Conservation (phyloP, 768 basidiomycete genomes). For the Postia placenta region DNA sequence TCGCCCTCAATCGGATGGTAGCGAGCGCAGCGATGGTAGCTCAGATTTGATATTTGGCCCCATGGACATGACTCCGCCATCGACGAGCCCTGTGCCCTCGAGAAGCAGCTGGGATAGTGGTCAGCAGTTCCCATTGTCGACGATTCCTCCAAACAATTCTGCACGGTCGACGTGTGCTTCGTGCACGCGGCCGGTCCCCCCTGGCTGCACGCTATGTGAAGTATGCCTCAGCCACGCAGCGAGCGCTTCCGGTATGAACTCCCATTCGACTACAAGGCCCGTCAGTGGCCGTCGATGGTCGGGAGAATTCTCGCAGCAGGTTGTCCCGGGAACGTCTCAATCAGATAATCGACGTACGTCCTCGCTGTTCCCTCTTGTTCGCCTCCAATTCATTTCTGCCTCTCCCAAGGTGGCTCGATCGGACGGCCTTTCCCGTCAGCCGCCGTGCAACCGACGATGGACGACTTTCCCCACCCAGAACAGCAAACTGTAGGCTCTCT, state of each 20-base stretch:
- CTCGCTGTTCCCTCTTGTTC: background rate
- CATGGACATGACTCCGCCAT: background rate
- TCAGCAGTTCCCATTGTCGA: no score
- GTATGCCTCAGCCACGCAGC: no score
- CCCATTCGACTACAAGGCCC: no score
- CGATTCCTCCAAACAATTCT: no score
- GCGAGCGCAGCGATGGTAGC: no score
- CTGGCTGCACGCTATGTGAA: no score
- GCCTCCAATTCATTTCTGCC: background rate
- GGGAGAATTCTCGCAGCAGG: background rate
- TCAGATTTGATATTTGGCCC: constrained; percentile 1
- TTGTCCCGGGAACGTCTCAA: background rate
- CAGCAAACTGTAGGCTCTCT: background rate
- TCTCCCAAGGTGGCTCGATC: background rate
- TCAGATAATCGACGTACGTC: background rate
- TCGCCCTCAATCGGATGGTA: background rate
- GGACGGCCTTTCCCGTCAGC: background rate
- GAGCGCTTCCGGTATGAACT: no score
- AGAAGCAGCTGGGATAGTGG: no score
- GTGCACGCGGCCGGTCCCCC: no score
- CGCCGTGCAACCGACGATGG: background rate
- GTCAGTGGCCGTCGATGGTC: no score
- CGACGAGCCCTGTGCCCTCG: no score
- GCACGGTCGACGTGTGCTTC: no score
- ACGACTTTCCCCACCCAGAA: background rate